These are phyloP conservation scores for Liquidambar formosana DNA, from an alignment of 164 flowering plant species.

Conservation along the genomic window DNA sequence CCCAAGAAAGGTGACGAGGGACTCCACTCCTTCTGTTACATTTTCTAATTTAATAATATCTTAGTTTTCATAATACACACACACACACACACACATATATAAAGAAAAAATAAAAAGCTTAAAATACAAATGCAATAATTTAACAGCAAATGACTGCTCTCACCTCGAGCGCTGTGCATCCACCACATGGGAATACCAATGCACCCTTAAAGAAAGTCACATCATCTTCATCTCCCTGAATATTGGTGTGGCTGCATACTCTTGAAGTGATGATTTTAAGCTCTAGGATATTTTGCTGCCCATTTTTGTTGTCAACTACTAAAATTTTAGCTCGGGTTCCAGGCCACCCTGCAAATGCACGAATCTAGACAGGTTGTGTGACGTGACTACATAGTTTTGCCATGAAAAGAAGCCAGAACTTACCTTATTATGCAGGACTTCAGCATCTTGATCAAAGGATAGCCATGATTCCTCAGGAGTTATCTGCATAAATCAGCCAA, in stretches of 20 bases:
- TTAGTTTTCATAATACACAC: too few relatives aligned
- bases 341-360: slow-evolving; percentile 99
- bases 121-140: not conserved
- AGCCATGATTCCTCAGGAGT: slow-evolving; percentile 88
- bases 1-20: too few relatives aligned
- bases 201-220: slow-evolving; percentile 56
- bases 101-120: too few relatives aligned
- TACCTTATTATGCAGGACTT: slow-evolving; percentile 82
- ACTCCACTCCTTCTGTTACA: too few relatives aligned
- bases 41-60: too few relatives aligned
- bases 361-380: slow-evolving; percentile 67
- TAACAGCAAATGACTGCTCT: not conserved
- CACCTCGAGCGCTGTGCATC: slow-evolving; percentile 73
- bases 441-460: slow-evolving; percentile 75
- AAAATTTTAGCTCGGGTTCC: slow-evolving; percentile 78
- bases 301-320: slow-evolving; percentile 38
- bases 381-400: slow-evolving; percentile 16
- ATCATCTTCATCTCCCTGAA: slow-evolving; percentile 33
- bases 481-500: slow-evolving; percentile 48
- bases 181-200: slow-evolving; percentile 75
- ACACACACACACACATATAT: too few relatives aligned
- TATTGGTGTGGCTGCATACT: slow-evolving; percentile 25
- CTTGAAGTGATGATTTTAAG: slow-evolving; percentile 78
- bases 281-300: slow-evolving; percentile 42
- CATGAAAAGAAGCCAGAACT: slow-evolving; percentile 8